phyloP scores from a whole-genome alignment of 2,329 filamentous ascomycete species.

The Dothideomycetes sp. region DNA sequence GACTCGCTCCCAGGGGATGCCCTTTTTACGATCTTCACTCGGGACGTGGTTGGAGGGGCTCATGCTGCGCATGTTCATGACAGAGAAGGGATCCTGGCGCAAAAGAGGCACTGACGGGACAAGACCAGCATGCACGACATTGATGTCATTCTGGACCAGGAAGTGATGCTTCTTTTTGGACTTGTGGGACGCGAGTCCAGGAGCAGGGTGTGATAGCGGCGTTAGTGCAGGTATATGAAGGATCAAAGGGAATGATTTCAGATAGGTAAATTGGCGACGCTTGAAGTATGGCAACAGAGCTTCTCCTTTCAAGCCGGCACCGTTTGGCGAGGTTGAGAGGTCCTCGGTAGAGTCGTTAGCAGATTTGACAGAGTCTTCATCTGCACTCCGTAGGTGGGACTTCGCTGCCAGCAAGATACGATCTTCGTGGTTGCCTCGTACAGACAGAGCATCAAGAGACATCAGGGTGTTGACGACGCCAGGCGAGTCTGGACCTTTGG shows the following conservation, averaged over 20 bases:
- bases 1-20: conserved; percentile 56
- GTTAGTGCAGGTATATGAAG: conserved; percentile 23
- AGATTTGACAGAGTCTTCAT: conserved; percentile 7
- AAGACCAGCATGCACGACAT: conserved; percentile 78
- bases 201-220: neutral
- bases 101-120: conserved; percentile 64
- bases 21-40: conserved; percentile 41
- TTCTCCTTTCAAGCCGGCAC: conserved; percentile 8
- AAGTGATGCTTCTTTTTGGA: conserved; percentile 8
- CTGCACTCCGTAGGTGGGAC: neutral
- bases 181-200: neutral
- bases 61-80: conserved; percentile 88
- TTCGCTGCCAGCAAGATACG: conserved; percentile 53
- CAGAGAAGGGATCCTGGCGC: conserved; percentile 65
- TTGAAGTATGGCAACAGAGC: conserved; percentile 14
- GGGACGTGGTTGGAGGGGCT: conserved; percentile 53
- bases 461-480: conserved; percentile 72
- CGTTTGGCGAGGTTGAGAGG: neutral
- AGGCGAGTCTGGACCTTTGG: conserved; percentile 75
- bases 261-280: conserved; percentile 24
- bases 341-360: conserved; percentile 8
- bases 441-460: conserved; percentile 63
- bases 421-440: conserved; percentile 92
- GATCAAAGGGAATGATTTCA: conserved; percentile 29
- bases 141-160: conserved; percentile 33